These are phyloP conservation scores for Epicoccum nigrum DNA, from an alignment of 2,329 filamentous ascomycete species.

Conservation along the genomic window DNA sequence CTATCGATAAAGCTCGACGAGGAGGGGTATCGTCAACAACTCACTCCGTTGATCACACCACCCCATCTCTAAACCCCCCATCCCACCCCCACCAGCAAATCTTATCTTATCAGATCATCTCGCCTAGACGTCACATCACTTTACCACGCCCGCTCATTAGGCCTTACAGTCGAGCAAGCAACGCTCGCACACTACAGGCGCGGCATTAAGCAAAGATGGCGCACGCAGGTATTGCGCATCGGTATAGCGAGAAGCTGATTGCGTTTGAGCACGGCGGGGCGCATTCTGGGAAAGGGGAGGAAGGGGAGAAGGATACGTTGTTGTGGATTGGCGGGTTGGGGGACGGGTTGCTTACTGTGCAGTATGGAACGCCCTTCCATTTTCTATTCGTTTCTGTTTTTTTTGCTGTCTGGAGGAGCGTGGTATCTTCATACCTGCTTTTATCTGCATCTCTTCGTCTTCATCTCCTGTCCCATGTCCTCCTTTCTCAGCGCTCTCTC, in stretches of 20 bases:
- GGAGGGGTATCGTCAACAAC: conserved; percentile 1
- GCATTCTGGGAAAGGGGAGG: neutral
- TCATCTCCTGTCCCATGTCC: too few species aligned
- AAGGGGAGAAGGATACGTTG: conserved; percentile 56
- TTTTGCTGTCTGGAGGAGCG: too few species aligned
- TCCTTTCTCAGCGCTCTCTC: too few species aligned
- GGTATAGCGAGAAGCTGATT: conserved; percentile 48
- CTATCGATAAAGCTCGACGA: conserved; percentile 12
- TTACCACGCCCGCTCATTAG: neutral
- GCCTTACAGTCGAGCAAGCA: neutral
- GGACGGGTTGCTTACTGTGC: conserved; percentile 71
- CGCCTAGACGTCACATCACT: neutral
- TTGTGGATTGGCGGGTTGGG: conserved; percentile 74
- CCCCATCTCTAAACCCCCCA: neutral
- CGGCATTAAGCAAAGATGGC: conserved; percentile 30
- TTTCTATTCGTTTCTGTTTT: neutral
- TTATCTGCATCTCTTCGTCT: too few species aligned
- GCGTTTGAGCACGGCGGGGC: conserved; percentile 53
- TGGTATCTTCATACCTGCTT: too few species aligned
- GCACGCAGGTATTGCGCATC: conserved; percentile 50
- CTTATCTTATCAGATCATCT: conserved; percentile 4
- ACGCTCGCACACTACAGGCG: neutral
- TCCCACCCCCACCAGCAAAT: neutral
- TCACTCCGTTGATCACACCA: neutral
- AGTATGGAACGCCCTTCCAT: too few species aligned